A percentile compares a stretch with the other conserved stretches of the same genome.
phyloP scores from a whole-genome alignment of 1,284 basidiomycete genomes.

The Ustilago curta region DNA sequence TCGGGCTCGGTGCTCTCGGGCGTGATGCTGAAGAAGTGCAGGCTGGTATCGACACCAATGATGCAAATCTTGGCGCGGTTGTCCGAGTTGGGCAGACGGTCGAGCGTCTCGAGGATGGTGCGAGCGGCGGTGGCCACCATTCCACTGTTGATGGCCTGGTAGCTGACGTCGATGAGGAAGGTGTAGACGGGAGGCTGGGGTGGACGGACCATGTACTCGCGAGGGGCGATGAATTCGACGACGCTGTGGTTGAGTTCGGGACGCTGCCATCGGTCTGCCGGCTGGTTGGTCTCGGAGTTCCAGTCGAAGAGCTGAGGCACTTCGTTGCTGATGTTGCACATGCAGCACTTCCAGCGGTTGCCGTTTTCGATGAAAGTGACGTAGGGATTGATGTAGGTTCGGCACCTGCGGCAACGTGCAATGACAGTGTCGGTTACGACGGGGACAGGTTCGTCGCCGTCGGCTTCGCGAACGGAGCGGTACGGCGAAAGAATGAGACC shows the following conservation, averaged over 20 bases:
- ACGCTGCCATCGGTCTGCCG: conserved; percentile 92
- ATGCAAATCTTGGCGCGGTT: conserved; percentile 91
- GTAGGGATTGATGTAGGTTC: conserved; percentile 98
- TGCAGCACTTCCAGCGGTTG: conserved; percentile 98
- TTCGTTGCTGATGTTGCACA: conserved; percentile 99
- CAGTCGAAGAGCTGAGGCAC: conserved; percentile 99
- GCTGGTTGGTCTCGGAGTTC: conserved; percentile 92
- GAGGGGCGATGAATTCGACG: conserved; percentile 96
- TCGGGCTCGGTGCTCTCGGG: conserved; percentile 84
- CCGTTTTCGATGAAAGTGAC: conserved; percentile 99
- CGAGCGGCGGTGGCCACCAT: conserved; percentile 98
- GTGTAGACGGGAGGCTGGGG: conserved; percentile 97
- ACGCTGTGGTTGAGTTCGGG: conserved; percentile 92
- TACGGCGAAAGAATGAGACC: conserved; percentile 92
- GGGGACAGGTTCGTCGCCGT: conserved; percentile 80
- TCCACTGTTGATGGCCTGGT: conserved; percentile 80
- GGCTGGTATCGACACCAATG: conserved; percentile 88
- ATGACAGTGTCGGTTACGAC: conserved; percentile 94
- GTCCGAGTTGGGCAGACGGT: conserved; percentile 94
- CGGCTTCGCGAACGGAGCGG: conserved; percentile 76
- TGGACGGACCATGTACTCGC: conserved; percentile 98
- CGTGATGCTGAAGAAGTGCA: conserved; percentile 94
- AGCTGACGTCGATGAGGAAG: conserved; percentile 96
- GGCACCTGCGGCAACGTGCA: conserved; percentile 94
- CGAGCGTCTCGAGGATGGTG: conserved; percentile 93